These are phyloP conservation scores for Sporothrix euskadiensis DNA, from an alignment of 2,329 filamentous ascomycete species.

Conservation along the genomic window DNA sequence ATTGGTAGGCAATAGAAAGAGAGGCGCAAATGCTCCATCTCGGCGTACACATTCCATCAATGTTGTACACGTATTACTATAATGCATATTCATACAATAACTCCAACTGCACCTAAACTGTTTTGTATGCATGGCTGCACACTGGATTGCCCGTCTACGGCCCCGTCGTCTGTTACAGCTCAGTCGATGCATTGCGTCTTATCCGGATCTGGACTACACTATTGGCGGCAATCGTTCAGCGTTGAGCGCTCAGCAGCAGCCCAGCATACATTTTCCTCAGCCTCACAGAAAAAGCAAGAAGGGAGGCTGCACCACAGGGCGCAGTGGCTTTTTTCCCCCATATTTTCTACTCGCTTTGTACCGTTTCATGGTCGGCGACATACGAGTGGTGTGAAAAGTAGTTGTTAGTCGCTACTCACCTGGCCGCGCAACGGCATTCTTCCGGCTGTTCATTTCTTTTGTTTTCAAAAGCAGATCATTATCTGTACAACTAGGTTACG, in stretches of 20 bases:
- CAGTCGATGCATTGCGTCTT: neutral
- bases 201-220: constrained; percentile 11
- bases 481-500: neutral
- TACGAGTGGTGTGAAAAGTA: neutral
- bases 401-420: too few species aligned
- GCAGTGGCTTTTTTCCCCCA: neutral
- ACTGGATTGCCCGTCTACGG: neutral
- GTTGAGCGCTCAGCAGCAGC: neutral
- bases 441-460: neutral
- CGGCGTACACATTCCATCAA: neutral
- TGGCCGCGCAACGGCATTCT: neutral
- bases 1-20: neutral
- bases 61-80: too few species aligned
- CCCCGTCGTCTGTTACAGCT: constrained; percentile 5
- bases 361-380: neutral
- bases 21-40: neutral
- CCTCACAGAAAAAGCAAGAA: neutral
- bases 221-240: neutral
- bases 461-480: neutral
- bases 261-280: neutral
- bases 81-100: too few species aligned
- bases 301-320: neutral
- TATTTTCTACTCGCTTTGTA: neutral
- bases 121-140: neutral
- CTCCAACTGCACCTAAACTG: neutral